Evolutionary conservation across 495 filamentous ascomycete genomes (phyloP).

Genomic region (Xylaria intraflava): DNA sequence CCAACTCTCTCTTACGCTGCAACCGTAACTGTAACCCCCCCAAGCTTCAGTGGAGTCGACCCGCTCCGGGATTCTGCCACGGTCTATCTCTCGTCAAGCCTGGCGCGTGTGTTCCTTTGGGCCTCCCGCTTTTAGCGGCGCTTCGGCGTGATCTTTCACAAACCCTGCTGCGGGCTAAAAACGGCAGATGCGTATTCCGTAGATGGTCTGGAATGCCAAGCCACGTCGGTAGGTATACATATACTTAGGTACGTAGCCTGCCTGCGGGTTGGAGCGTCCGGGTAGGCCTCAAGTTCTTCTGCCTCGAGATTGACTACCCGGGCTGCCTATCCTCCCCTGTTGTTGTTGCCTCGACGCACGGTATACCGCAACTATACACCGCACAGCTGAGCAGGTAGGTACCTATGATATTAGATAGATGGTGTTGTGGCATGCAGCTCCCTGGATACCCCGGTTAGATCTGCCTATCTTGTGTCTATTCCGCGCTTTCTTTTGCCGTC

Average conservation of each 20-base stretch:
- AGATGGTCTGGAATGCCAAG: neutral
- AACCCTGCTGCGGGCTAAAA: neutral
- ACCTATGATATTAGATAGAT: too few species aligned
- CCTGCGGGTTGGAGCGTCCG: too few species aligned
- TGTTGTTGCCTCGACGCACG: neutral
- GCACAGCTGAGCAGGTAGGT: too few species aligned
- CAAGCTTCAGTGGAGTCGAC: neutral
- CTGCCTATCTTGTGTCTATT: neutral
- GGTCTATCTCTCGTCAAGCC: neutral
- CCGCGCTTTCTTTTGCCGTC: neutral
- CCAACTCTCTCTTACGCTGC: too few species aligned
- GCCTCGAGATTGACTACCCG: too few species aligned
- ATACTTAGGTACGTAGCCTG: too few species aligned
- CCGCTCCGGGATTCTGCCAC: neutral
- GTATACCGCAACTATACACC: neutral
- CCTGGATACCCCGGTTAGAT: neutral
- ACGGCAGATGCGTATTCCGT: neutral
- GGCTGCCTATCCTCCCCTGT: neutral
- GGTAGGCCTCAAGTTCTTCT: too few species aligned
- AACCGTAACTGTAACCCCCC: too few species aligned
- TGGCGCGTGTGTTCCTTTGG: conserved; percentile 3
- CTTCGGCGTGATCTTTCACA: neutral
- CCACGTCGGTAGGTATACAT: neutral
- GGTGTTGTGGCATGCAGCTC: neutral
- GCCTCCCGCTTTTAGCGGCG: conserved; percentile 14